Conservation (phyloP, 2,329 filamentous ascomycete species). For the Pseudocercospora vitis region DNA sequence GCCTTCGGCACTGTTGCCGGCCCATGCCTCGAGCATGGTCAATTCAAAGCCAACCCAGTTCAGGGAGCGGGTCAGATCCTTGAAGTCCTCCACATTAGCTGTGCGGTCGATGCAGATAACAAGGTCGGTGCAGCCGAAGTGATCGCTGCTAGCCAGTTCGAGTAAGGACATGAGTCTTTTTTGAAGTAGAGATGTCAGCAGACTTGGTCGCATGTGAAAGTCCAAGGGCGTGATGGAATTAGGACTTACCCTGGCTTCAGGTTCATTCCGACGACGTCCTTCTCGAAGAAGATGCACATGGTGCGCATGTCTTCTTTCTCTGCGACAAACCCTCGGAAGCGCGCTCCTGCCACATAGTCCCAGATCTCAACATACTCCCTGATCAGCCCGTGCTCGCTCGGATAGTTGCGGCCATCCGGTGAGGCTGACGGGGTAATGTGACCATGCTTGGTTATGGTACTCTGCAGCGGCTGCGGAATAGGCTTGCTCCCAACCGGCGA, state of each 20-base stretch:
- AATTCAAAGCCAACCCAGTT: slow-evolving; percentile 93
- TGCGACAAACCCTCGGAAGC: slow-evolving; percentile 82
- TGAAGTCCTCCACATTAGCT: slow-evolving; percentile 61
- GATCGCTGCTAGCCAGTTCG: slow-evolving; percentile 74
- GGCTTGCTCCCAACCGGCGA: slow-evolving; percentile 27
- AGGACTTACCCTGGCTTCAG: slow-evolving; percentile 79
- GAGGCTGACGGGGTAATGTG: slow-evolving; percentile 41
- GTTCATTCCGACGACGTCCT: slow-evolving; percentile 69
- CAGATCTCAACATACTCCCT: slow-evolving; percentile 73
- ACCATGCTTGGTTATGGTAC: slow-evolving; percentile 31
- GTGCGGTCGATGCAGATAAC: slow-evolving; percentile 78
- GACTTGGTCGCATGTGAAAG: slow-evolving; percentile 4
- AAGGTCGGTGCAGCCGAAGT: slow-evolving; percentile 71
- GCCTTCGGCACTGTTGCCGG: slow-evolving; percentile 58
- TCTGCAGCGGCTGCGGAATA: slow-evolving; percentile 25
- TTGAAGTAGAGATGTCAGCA: slow-evolving; percentile 34
- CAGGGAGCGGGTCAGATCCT: slow-evolving; percentile 73
- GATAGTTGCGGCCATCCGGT: slow-evolving; percentile 33
- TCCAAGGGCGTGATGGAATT: slow-evolving; percentile 11
- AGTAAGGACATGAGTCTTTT: slow-evolving; percentile 81
- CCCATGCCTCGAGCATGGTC: slow-evolving; percentile 76
- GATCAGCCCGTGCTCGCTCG: slow-evolving; percentile 39
- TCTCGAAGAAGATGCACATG: slow-evolving; percentile 86
- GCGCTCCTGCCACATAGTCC: slow-evolving; percentile 83
- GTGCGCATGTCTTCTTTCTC: slow-evolving; percentile 69